phyloP scores from a whole-genome alignment of 345 rosid species.

The Clausena lansium region DNA sequence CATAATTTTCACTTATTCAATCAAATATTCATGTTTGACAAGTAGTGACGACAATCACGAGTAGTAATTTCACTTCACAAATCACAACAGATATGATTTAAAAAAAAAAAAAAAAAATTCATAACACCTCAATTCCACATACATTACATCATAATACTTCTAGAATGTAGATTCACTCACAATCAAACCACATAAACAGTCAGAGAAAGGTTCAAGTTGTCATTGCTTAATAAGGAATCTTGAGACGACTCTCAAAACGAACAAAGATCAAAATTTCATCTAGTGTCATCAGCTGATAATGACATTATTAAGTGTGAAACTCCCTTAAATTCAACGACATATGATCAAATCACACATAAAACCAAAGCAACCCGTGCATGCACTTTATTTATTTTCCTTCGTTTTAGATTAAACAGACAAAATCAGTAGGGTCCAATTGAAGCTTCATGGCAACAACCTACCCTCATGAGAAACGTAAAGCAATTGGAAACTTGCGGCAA shows the following conservation, averaged over 20 bases:
- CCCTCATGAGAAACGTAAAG: slow-evolving; percentile 18
- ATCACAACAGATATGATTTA: no score
- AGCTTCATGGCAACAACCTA: background rate
- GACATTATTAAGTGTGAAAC: background rate
- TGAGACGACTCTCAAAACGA: background rate
- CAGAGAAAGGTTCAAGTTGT: no score
- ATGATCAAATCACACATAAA: background rate
- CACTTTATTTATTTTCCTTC: background rate
- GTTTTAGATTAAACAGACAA: background rate
- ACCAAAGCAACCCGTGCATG: background rate
- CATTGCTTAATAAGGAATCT: no score
- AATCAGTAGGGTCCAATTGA: slow-evolving; percentile 12
- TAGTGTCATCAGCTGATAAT: background rate
- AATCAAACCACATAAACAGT: no score
- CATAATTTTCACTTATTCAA: no score
- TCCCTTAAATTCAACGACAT: background rate
- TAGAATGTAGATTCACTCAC: no score
- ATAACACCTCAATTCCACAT: no score
- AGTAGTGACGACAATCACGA: no score
- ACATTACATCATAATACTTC: no score
- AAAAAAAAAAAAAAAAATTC: no score
- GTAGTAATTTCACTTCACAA: no score
- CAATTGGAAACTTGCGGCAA: slow-evolving; percentile 26
- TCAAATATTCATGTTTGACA: no score
- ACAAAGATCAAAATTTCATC: background rate